Conservation (phyloP, 495 filamentous ascomycete genomes). For the Aspergillus panamensis region DNA sequence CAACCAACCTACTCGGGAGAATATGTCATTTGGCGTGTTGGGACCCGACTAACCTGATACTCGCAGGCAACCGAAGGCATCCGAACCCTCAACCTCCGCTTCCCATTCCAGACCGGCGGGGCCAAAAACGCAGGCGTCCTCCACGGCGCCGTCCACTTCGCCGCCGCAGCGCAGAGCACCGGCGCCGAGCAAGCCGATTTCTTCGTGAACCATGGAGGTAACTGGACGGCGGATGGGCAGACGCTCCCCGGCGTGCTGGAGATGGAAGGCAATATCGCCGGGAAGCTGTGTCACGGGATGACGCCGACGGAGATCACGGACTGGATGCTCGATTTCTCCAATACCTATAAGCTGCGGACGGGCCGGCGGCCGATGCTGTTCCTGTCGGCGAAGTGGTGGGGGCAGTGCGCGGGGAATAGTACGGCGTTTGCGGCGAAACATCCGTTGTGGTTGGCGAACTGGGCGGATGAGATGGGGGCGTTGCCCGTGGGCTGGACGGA, state of each 20-base stretch:
- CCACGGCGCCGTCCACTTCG: conserved; percentile 64
- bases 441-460: conserved; percentile 58
- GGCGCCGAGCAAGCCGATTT: conserved; percentile 54
- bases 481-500: conserved; percentile 57
- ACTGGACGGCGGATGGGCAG: conserved; percentile 58
- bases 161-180: conserved; percentile 47
- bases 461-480: conserved; percentile 44
- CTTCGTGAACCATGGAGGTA: conserved; percentile 60
- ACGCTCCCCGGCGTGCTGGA: conserved; percentile 68
- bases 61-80: conserved; percentile 56
- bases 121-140: conserved; percentile 55
- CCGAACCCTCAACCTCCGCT: conserved; percentile 48
- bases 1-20: background rate
- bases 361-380: conserved; percentile 59
- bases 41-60: background rate
- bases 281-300: conserved; percentile 52
- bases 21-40: background rate
- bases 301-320: conserved; percentile 50
- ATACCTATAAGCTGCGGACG: conserved; percentile 50
- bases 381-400: conserved; percentile 60
- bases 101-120: conserved; percentile 52
- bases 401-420: conserved; percentile 56
- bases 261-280: conserved; percentile 51
- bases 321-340: conserved; percentile 59
- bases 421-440: conserved; percentile 45